phyloP scores from a whole-genome alignment of 2,329 filamentous ascomycete species.

The Didymella pomorum region DNA sequence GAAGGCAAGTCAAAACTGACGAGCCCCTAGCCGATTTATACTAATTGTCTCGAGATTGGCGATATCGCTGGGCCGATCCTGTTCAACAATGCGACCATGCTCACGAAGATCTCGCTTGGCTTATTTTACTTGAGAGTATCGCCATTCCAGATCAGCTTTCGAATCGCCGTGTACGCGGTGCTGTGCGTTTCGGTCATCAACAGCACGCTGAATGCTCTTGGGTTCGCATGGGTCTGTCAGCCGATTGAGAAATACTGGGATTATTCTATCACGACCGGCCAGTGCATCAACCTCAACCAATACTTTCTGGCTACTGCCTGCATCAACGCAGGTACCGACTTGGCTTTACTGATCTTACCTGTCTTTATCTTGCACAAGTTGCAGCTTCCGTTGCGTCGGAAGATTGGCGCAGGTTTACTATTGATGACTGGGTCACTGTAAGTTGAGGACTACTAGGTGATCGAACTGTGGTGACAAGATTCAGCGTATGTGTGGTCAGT shows the following conservation, averaged over 20 bases:
- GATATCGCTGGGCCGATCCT: constrained; percentile 27
- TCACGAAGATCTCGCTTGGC: constrained; percentile 26
- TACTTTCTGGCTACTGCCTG: constrained; percentile 26
- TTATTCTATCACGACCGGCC: constrained; percentile 22
- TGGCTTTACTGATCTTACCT: constrained; percentile 28
- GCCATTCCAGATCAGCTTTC: constrained; percentile 18
- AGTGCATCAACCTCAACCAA: constrained; percentile 23
- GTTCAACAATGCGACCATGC: constrained; percentile 25
- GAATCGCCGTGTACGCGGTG: constrained; percentile 15
- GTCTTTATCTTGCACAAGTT: constrained; percentile 31
- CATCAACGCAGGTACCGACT: constrained; percentile 26
- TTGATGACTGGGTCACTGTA: constrained; percentile 31
- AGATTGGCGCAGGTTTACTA: constrained; percentile 26
- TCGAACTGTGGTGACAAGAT: not conserved
- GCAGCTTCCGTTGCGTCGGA: constrained; percentile 24
- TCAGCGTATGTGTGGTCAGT: constrained; percentile 27
- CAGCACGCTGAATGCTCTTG: constrained; percentile 23
- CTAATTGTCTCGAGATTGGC: constrained; percentile 18
- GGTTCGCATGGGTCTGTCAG: constrained; percentile 28
- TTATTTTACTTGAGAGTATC: constrained; percentile 28
- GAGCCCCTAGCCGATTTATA: not conserved
- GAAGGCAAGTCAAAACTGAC: constrained; percentile 18
- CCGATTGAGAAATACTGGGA: constrained; percentile 31
- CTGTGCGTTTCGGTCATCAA: constrained; percentile 25
- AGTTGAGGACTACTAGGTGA: not conserved